Evolutionary conservation across 1,139 yeast genomes (phyloP), one percentile per base, ranked within the genome.

Genomic region (Blastobotrys arbuscula): DNA sequence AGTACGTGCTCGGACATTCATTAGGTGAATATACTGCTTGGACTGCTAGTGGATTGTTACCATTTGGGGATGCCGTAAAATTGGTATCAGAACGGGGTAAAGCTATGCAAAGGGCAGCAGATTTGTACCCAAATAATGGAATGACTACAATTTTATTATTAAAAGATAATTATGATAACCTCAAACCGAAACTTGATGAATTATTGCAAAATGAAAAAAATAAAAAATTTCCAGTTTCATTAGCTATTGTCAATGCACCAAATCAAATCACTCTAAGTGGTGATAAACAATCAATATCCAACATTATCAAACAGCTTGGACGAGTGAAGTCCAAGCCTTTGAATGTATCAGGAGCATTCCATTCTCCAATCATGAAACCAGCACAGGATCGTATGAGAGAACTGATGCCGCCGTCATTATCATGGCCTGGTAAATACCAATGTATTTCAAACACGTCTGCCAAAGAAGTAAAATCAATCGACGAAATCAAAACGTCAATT

Each of bases 1-100:
- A 35, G 26, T 62, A 61, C 50, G 54, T 74, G 1, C 54, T 78
- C 54, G 86, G 86, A 40, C 86, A 81, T 59, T 80, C 85, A 2
- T 66, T 81, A 13, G 86, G 86, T 2, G 85, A 81, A 60, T 80
- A 76, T 58, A 67, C 82, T 1, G 81, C 83, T 0, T 65, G 76
- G 47, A 61, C 72, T 1, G 68, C 77, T 8, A 65, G 75, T 13
- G 79, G 79, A 0, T 63, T 67, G 2, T 56, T 78, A 18, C 62
- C 69, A 34, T 61, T 77, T 12, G 52, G 63, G 2, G 66, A 73
- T 8, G 79, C 79, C 0, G 63, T 79, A n/a, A 57, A 60, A 52
- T 62, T 79, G 9, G 85, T 79, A 9, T 65, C 76, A 6, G 61
- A 66, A 45, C 68, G 86, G 9, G 86, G 83, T 1, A 53, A 60